These are phyloP conservation scores for Graphilbum ipis-grandicollis DNA, from an alignment of 2,329 filamentous ascomycete species.

Conservation along the genomic window DNA sequence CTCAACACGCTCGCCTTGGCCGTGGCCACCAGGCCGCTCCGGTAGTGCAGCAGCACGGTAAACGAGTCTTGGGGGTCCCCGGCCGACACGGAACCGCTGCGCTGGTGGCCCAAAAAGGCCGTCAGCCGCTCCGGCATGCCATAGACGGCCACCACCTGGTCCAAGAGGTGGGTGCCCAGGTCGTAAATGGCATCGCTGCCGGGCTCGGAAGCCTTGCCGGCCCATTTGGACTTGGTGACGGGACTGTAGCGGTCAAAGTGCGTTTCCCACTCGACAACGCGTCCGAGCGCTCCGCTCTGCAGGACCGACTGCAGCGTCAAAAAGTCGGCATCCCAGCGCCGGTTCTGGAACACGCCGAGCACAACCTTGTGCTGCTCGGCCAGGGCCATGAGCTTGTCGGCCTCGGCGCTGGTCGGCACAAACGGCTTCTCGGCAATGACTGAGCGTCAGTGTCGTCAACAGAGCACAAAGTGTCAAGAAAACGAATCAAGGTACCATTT, in stretches of 20 bases:
- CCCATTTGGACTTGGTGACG: constrained; percentile 46
- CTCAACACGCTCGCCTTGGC: constrained; percentile 53
- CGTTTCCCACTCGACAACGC: constrained; percentile 61
- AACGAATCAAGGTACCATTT: constrained; percentile 33
- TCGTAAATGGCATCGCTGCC: constrained; percentile 57
- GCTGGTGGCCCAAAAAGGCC: constrained; percentile 49
- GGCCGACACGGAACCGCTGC: constrained; percentile 23
- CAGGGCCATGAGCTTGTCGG: constrained; percentile 40
- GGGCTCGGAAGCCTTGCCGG: constrained; percentile 23
- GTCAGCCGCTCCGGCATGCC: constrained; percentile 41
- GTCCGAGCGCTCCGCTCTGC: constrained; percentile 40
- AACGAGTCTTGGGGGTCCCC: constrained; percentile 35
- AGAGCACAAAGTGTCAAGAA: too few species aligned
- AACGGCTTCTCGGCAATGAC: constrained; percentile 75
- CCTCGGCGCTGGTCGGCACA: constrained; percentile 52
- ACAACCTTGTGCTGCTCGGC: constrained; percentile 32
- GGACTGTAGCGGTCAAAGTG: constrained; percentile 63
- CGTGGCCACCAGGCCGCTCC: constrained; percentile 43
- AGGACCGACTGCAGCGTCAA: constrained; percentile 49
- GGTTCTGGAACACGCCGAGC: constrained; percentile 58
- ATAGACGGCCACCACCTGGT: constrained; percentile 46
- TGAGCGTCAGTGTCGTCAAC: background rate
- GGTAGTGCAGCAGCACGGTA: constrained; percentile 51
- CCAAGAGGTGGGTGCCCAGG: constrained; percentile 56
- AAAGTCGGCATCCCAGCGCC: constrained; percentile 66